These are phyloP conservation scores for Fusarium gaditjirri DNA, from an alignment of 2,329 filamentous ascomycete species.

Conservation along the genomic window DNA sequence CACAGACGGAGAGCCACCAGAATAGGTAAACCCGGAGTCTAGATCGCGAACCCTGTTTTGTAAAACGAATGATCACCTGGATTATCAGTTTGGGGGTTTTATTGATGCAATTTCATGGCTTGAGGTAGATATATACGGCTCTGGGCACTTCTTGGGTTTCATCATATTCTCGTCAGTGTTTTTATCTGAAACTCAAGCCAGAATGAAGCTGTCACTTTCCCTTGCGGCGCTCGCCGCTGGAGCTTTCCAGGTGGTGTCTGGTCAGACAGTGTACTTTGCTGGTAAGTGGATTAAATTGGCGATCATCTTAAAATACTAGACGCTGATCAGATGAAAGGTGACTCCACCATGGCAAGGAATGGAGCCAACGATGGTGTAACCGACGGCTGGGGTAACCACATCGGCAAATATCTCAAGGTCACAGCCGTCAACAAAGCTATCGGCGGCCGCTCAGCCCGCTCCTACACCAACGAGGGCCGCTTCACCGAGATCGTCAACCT, in stretches of 20 bases:
- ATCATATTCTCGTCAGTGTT: background rate
- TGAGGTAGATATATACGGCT: slow-evolving; percentile 15
- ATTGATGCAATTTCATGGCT: background rate
- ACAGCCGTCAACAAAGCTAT: slow-evolving; percentile 72
- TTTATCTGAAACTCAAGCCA: background rate
- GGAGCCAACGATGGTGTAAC: slow-evolving; percentile 54
- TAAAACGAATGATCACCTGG: slow-evolving; percentile 11
- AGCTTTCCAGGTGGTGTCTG: slow-evolving; percentile 24
- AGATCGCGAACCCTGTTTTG: slow-evolving; percentile 12
- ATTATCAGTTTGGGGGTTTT: background rate
- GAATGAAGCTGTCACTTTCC: slow-evolving; percentile 39
- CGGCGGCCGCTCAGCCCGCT: slow-evolving; percentile 73
- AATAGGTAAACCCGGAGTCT: slow-evolving; percentile 29
- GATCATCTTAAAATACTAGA: fast-evolving
- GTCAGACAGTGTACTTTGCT: slow-evolving; percentile 56
- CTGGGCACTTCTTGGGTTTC: background rate
- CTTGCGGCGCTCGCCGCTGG: slow-evolving; percentile 33
- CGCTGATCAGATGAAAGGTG: slow-evolving; percentile 47
- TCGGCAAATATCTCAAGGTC: slow-evolving; percentile 59
- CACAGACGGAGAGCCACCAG: background rate
- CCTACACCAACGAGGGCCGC: slow-evolving; percentile 72
- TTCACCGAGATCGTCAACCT: slow-evolving; percentile 66
- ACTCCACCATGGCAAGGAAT: slow-evolving; percentile 68
- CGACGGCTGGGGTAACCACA: slow-evolving; percentile 71
- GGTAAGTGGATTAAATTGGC: slow-evolving; percentile 37